Conservation (phyloP, 371 early-diverging fungal genomes). For the Rozella allomycis region DNA sequence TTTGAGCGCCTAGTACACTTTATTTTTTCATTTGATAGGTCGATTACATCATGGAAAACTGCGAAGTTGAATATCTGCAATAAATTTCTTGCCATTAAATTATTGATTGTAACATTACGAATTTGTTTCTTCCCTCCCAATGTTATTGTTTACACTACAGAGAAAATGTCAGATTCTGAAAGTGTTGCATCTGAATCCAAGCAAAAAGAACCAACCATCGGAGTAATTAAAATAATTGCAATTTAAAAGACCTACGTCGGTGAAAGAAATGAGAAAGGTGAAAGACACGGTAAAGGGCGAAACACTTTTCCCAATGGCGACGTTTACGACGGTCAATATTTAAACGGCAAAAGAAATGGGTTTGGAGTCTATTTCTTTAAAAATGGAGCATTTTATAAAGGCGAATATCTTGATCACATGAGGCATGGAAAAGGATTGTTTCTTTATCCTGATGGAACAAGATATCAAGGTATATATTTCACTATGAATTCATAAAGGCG, state of each 20-base stretch:
- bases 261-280: constrained; percentile 14
- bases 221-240: constrained; percentile 7
- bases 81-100: too few species aligned
- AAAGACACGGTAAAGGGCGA: constrained; percentile 26
- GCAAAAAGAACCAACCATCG: constrained; percentile 14
- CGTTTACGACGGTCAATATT: constrained; percentile 19
- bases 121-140: too few species aligned
- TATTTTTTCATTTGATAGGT: too few species aligned
- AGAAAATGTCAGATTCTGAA: too few species aligned
- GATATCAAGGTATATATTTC: constrained; percentile 14
- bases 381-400: constrained; percentile 16
- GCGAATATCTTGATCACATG: constrained; percentile 14
- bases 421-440: constrained; percentile 18
- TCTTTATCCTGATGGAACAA: constrained; percentile 24
- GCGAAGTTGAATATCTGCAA: too few species aligned
- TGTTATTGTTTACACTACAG: too few species aligned
- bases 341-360: constrained; percentile 14
- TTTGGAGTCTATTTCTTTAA: constrained; percentile 23
- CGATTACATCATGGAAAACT: too few species aligned
- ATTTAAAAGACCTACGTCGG: constrained; percentile 20
- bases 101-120: too few species aligned
- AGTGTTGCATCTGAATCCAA: constrained; percentile 9
- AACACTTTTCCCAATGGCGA: constrained; percentile 27
- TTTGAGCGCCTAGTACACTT: too few species aligned
- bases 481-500: constrained; percentile 6